These are phyloP conservation scores for Pilatotrama ljubarskyi DNA, from an alignment of 768 basidiomycete species.

Conservation along the genomic window DNA sequence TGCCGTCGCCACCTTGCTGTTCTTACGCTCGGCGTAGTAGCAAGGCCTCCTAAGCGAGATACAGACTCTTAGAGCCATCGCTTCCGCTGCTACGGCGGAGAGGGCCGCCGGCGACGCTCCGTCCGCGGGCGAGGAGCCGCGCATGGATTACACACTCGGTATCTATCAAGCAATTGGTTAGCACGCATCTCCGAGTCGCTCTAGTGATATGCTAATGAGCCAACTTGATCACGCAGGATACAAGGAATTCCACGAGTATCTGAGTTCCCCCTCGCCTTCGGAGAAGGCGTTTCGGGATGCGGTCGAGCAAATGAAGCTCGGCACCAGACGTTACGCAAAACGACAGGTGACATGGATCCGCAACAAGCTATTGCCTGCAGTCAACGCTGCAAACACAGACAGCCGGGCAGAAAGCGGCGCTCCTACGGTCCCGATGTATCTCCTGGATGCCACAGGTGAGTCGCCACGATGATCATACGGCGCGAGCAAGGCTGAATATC, in stretches of 20 bases:
- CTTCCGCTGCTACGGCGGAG: slow-evolving; percentile 10
- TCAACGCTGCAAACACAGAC: slow-evolving; percentile 47
- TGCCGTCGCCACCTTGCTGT: not conserved
- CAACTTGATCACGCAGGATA: slow-evolving; percentile 59
- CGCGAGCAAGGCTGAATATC: not conserved
- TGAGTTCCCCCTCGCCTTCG: slow-evolving; percentile 43
- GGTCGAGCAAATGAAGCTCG: slow-evolving; percentile 77
- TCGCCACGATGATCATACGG: not conserved
- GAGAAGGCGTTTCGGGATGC: slow-evolving; percentile 51
- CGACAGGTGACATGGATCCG: slow-evolving; percentile 90
- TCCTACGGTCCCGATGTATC: slow-evolving; percentile 46
- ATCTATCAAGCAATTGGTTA: slow-evolving; percentile 94
- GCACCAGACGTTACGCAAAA: slow-evolving; percentile 90
- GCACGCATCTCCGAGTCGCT: not conserved
- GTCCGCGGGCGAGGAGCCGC: not conserved
- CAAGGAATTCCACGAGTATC: slow-evolving; percentile 80
- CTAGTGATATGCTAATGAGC: not conserved
- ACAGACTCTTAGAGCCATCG: slow-evolving; percentile 43
- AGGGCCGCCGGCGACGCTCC: not conserved
- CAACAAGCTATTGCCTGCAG: slow-evolving; percentile 82
- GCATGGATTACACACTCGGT: slow-evolving; percentile 71
- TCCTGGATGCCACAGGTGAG: slow-evolving; percentile 71
- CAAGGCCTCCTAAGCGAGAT: slow-evolving; percentile 84
- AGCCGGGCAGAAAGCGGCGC: slow-evolving; percentile 22
- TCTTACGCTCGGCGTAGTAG: slow-evolving; percentile 38